phyloP scores from a whole-genome alignment of 2,329 filamentous ascomycete species.

The Colletotrichum siamense region DNA sequence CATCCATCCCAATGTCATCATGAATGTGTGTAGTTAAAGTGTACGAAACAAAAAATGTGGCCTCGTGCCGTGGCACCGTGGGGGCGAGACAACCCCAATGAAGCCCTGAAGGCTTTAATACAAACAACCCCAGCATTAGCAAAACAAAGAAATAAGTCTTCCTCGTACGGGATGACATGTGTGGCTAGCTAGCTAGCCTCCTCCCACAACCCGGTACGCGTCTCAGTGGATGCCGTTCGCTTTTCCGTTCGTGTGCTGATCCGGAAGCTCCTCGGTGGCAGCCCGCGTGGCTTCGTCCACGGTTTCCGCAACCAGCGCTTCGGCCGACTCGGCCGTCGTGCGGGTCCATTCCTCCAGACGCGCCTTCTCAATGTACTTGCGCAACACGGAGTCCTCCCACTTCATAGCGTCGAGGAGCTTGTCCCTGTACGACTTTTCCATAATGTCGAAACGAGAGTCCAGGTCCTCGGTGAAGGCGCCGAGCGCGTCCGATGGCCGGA shows the following conservation, averaged over 20 bases:
- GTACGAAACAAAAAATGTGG: neutral
- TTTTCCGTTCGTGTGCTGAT: conserved; percentile 18
- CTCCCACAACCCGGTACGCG: neutral
- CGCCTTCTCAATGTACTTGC: conserved; percentile 69
- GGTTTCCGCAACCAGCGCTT: conserved; percentile 35
- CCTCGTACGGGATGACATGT: neutral
- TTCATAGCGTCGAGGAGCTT: conserved; percentile 75
- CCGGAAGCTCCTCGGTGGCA: neutral
- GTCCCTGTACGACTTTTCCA: conserved; percentile 68
- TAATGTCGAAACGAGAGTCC: conserved; percentile 62
- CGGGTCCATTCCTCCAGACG: conserved; percentile 72
- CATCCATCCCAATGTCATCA: conserved; percentile 3
- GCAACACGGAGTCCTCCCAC: conserved; percentile 72
- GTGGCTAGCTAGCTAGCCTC: neutral
- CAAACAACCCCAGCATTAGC: neutral
- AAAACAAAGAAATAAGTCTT: neutral
- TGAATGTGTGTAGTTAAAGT: neutral
- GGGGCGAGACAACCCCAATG: neutral
- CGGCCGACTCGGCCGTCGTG: conserved; percentile 42
- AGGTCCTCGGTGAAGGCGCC: conserved; percentile 68
- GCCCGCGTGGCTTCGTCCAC: conserved; percentile 31
- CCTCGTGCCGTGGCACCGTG: neutral
- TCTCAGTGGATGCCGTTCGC: conserved; percentile 15
- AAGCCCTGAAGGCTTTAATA: neutral
- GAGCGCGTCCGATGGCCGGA: conserved; percentile 58